A percentile compares a stretch with the other conserved stretches of the same genome.
phyloP scores from a whole-genome alignment of 306 rosid species.

The Lagenaria siceraria region DNA sequence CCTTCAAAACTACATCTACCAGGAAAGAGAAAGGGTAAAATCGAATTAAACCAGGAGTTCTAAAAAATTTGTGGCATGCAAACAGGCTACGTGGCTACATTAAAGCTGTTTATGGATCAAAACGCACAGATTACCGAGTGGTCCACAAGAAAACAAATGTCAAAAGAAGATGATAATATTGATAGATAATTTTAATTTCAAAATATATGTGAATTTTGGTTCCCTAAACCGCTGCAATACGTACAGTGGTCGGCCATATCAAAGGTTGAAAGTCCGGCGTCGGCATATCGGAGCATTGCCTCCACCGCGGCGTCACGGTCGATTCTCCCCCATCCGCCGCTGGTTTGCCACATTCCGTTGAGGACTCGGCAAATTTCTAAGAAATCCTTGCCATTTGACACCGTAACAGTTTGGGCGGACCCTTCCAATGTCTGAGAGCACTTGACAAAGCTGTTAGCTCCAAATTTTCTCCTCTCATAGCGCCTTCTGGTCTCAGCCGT shows the following conservation, averaged over 20 bases:
- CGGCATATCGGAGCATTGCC: conserved; percentile 82
- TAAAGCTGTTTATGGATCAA: not conserved
- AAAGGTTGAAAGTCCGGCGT: conserved; percentile 72
- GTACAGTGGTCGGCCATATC: conserved; percentile 96
- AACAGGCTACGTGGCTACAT: not conserved
- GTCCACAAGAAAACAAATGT: not conserved
- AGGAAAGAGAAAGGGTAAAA: not conserved
- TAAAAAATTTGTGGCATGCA: not conserved
- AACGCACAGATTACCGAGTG: not conserved
- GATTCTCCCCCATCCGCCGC: conserved; percentile 84
- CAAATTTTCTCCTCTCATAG: not conserved
- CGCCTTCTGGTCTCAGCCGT: not conserved
- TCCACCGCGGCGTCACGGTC: conserved; percentile 72
- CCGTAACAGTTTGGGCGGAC: conserved; percentile 26
- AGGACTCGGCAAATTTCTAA: conserved; percentile 59
- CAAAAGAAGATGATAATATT: not conserved
- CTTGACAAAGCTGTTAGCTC: conserved; percentile 19
- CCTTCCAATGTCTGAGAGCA: conserved; percentile 23
- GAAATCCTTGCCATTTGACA: conserved; percentile 52
- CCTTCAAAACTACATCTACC: not conserved
- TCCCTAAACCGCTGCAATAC: not conserved
- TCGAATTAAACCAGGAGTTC: not conserved
- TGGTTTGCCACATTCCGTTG: conserved; percentile 87
- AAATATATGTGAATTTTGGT: not conserved
- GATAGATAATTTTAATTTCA: not conserved